A percentile compares a stretch with the other conserved stretches of the same genome.
Evolutionary conservation across 768 basidiomycete genomes (phyloP).

Genomic region (Tremella mesenterica): DNA sequence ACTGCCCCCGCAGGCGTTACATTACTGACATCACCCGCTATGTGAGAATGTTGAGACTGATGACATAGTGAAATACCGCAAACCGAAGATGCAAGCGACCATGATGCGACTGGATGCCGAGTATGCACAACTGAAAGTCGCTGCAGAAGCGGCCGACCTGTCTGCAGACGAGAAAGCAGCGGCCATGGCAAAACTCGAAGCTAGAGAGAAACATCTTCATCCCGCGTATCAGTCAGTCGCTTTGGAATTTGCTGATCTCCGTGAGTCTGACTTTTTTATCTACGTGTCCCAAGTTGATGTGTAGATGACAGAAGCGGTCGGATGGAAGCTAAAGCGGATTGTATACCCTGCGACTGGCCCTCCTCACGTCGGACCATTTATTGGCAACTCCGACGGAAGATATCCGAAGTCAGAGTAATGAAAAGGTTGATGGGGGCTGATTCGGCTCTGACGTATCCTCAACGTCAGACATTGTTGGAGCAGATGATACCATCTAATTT

Average conservation of each 20-base stretch:
- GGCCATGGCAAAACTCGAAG: conserved; percentile 60
- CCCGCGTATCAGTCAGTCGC: conserved; percentile 93
- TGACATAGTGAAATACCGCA: conserved; percentile 55
- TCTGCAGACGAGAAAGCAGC: conserved; percentile 64
- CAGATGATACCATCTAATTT: conserved; percentile 49
- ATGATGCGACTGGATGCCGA: conserved; percentile 89
- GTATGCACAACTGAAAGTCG: conserved; percentile 71
- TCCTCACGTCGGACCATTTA: conserved; percentile 83
- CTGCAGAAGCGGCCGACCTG: conserved; percentile 65
- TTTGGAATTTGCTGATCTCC: conserved; percentile 87
- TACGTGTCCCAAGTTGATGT: not conserved
- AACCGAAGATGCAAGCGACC: conserved; percentile 75
- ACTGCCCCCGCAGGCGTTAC: too few species aligned
- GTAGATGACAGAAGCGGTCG: conserved; percentile 72
- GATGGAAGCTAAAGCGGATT: conserved; percentile 96
- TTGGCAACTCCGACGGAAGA: conserved; percentile 64
- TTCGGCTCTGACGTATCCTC: conserved; percentile 60
- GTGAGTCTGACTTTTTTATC: conserved; percentile 50
- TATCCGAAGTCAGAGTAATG: conserved; percentile 47
- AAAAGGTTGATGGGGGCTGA: conserved; percentile 57
- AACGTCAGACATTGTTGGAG: conserved; percentile 59
- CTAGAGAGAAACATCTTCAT: conserved; percentile 68
- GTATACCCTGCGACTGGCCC: conserved; percentile 77
- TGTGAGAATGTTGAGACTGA: not conserved
- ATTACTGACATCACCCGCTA: conserved; percentile 2